Percentiles rank a stretch among this genome's conserved stretches.
phyloP scores from a whole-genome alignment of 768 basidiomycete genomes.

The Tubosaeta sp. region DNA sequence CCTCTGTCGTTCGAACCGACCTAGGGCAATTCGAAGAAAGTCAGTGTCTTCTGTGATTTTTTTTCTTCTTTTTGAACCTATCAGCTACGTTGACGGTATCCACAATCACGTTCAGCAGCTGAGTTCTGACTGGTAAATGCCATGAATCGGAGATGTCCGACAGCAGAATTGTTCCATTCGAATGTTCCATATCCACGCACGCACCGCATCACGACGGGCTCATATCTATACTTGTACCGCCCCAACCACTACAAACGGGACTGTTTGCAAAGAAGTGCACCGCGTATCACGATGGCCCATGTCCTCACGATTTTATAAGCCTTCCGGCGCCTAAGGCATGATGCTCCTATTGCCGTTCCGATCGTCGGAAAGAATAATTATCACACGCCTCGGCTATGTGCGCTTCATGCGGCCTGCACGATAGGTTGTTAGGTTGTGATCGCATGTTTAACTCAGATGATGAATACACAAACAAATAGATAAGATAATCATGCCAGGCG shows the following conservation, averaged over 20 bases:
- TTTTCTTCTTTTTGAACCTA: background rate
- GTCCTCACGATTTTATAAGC: background rate
- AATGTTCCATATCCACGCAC: conserved; percentile 22
- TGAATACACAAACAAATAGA: too few species aligned
- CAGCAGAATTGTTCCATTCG: conserved; percentile 17
- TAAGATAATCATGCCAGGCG: too few species aligned
- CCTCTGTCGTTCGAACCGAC: conserved; percentile 3
- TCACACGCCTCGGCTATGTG: too few species aligned
- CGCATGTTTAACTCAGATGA: too few species aligned
- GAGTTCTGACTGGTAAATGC: background rate
- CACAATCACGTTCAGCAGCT: background rate
- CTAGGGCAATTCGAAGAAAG: background rate
- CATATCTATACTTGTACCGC: conserved; percentile 4
- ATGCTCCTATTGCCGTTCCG: background rate
- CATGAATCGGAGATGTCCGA: conserved; percentile 16
- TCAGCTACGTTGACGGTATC: background rate
- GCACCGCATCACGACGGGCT: conserved; percentile 2
- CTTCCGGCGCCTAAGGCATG: background rate
- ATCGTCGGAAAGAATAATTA: background rate
- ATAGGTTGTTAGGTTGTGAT: too few species aligned
- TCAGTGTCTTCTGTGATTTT: background rate
- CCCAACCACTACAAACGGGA: background rate
- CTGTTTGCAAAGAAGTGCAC: background rate
- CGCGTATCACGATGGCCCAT: background rate
- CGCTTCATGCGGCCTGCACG: too few species aligned